These are phyloP conservation scores for Microsporum ferrugineum DNA, from an alignment of 2,329 filamentous ascomycete species.

Conservation along the genomic window DNA sequence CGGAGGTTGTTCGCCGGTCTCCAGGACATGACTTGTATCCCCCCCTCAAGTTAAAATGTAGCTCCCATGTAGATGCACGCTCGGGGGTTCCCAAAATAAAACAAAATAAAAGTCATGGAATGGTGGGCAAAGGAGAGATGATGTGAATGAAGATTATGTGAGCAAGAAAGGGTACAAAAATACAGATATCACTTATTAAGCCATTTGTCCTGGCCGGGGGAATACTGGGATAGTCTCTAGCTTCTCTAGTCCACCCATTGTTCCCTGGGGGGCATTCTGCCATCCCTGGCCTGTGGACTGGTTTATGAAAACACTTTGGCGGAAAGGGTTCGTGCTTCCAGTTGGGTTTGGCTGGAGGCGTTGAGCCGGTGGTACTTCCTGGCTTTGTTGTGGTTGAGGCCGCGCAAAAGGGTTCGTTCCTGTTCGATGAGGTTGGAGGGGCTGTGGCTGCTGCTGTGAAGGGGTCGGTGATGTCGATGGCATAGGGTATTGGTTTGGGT, in stretches of 20 bases:
- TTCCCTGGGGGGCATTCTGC: slow-evolving; percentile 63
- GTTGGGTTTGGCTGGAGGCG: slow-evolving; percentile 62
- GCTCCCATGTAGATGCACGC: slow-evolving; percentile 5
- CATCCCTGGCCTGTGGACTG: slow-evolving; percentile 79
- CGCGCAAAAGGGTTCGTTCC: slow-evolving; percentile 63
- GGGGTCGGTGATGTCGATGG: slow-evolving; percentile 28
- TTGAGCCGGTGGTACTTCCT: slow-evolving; percentile 26
- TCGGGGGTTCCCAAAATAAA: slow-evolving; percentile 1
- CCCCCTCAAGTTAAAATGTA: slow-evolving; percentile 1
- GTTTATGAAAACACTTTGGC: slow-evolving; percentile 81
- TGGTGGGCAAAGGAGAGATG: not conserved
- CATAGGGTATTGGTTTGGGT: slow-evolving; percentile 33
- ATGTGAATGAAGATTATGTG: not conserved
- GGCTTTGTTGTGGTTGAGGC: slow-evolving; percentile 21
- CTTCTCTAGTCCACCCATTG: slow-evolving; percentile 64
- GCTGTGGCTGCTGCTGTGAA: slow-evolving; percentile 36
- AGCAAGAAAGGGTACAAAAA: not conserved
- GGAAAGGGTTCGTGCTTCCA: slow-evolving; percentile 87
- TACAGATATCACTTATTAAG: slow-evolving; percentile 3
- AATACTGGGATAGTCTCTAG: slow-evolving; percentile 74
- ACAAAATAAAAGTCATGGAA: not conserved
- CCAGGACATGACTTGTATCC: slow-evolving; percentile 1
- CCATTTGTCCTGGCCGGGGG: slow-evolving; percentile 55
- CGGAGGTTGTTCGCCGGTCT: slow-evolving; percentile 3
- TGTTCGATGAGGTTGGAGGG: slow-evolving; percentile 48